Evolutionary conservation across 139 green algal species (phyloP).

Genomic region (Tetradesmus obliquus): DNA sequence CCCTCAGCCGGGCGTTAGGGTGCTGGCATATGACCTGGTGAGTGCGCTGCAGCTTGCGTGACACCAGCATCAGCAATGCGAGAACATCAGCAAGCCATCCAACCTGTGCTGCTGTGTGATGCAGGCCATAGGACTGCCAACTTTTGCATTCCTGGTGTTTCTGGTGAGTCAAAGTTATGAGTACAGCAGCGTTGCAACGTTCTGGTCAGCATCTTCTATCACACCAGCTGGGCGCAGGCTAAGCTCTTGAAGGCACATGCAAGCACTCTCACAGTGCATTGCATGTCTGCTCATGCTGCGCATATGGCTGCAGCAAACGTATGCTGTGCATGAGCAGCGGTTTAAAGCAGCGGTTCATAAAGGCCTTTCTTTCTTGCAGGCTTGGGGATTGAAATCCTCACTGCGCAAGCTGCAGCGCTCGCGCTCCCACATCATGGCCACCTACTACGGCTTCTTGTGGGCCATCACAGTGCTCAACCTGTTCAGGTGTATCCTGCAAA

Average conservation of each 20-base stretch:
- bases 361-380: slow-evolving; percentile 24
- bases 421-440: slow-evolving; percentile 61
- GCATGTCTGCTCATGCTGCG: neutral
- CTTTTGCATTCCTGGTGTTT: slow-evolving; percentile 40
- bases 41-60: neutral
- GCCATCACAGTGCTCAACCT: slow-evolving; percentile 47
- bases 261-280: neutral
- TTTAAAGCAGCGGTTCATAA: neutral
- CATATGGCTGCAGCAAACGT: neutral
- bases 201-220: too few species aligned
- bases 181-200: neutral
- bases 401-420: slow-evolving; percentile 55
- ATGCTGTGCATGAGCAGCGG: neutral
- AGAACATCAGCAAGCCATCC: neutral
- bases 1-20: slow-evolving; percentile 11
- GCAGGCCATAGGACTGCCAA: slow-evolving; percentile 42
- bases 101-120: neutral
- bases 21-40: slow-evolving; percentile 36
- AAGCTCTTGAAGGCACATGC: too few species aligned
- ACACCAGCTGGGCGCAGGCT: too few species aligned
- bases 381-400: slow-evolving; percentile 34
- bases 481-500: slow-evolving; percentile 52
- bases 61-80: neutral
- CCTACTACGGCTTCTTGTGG: slow-evolving; percentile 67
- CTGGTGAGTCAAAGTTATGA: slow-evolving; percentile 11